Percentiles rank a stretch among this genome's conserved stretches.
These are phyloP conservation scores for Phyllosticta citriasiana DNA, from an alignment of 2,329 filamentous ascomycete genomes.

Conservation along the genomic window DNA sequence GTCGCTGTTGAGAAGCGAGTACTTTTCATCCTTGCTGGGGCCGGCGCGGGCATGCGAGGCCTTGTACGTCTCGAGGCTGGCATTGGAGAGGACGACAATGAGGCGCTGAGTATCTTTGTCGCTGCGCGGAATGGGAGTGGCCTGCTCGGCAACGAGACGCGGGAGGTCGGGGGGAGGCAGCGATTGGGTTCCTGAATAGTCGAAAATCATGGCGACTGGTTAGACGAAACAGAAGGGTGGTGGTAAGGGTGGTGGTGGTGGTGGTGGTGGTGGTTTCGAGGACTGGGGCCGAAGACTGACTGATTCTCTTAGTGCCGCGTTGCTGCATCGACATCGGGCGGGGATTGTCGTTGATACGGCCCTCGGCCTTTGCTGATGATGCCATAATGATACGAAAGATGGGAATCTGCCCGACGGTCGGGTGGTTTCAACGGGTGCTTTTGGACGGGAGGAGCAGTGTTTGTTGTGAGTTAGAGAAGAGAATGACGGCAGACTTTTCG, in stretches of 20 bases:
- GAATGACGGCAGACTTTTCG: neutral
- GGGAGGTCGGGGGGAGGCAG: conserved; percentile 85
- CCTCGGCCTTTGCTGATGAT: conserved; percentile 8
- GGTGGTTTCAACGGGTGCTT: neutral
- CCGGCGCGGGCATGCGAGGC: conserved; percentile 63
- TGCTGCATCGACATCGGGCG: conserved; percentile 1
- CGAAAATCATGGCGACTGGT: neutral
- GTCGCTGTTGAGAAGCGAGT: conserved; percentile 94
- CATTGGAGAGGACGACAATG: conserved; percentile 94
- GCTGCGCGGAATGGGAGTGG: conserved; percentile 67
- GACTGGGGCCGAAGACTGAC: conserved; percentile 1
- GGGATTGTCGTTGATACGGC: conserved; percentile 5
- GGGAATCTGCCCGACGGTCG: neutral
- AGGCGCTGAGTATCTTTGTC: conserved; percentile 88
- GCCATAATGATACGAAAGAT: neutral
- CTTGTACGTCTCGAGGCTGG: conserved; percentile 95
- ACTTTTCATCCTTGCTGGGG: conserved; percentile 78
- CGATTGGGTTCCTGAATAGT: conserved; percentile 59
- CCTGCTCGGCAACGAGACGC: conserved; percentile 86
- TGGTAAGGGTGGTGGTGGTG: neutral
- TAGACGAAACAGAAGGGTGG: neutral
- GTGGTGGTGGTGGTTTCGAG: neutral
- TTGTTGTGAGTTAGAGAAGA: neutral
- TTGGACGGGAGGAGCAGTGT: too few relatives aligned
- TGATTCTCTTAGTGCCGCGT: conserved; percentile 11